Conservation (phyloP, 371 early-diverging fungal genomes). For the Chytridium lagenaria region DNA sequence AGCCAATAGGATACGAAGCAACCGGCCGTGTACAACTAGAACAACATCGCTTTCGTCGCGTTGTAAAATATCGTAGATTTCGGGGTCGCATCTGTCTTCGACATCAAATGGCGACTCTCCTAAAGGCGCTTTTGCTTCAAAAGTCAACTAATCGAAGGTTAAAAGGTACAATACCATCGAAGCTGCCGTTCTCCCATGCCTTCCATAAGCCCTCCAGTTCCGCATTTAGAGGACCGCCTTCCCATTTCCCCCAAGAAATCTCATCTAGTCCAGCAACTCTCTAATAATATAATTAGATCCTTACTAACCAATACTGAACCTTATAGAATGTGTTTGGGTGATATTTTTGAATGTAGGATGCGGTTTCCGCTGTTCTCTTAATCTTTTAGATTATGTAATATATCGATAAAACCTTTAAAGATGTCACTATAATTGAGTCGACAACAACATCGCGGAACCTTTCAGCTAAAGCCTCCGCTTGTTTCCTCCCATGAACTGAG, state of each 20-base stretch:
- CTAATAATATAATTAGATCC: neutral
- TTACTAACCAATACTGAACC: neutral
- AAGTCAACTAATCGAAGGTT: too few relatives aligned
- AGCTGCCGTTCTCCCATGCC: too few relatives aligned
- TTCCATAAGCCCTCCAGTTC: slow-evolving; percentile 30
- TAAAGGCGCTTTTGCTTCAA: too few relatives aligned
- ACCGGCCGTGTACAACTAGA: too few relatives aligned
- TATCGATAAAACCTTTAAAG: too few relatives aligned
- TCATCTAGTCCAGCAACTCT: slow-evolving; percentile 46
- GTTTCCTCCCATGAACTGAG: slow-evolving; percentile 34
- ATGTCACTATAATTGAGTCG: slow-evolving; percentile 39
- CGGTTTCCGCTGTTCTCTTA: slow-evolving; percentile 49
- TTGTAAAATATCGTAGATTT: too few relatives aligned
- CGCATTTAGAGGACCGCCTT: slow-evolving; percentile 34
- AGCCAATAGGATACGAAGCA: too few relatives aligned
- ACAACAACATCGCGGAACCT: slow-evolving; percentile 29
- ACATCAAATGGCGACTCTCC: too few relatives aligned
- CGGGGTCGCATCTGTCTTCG: too few relatives aligned
- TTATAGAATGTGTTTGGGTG: slow-evolving; percentile 33
- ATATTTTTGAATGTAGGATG: slow-evolving; percentile 31
- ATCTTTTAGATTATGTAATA: too few relatives aligned
- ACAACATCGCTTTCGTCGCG: too few relatives aligned
- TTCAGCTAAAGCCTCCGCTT: slow-evolving; percentile 40
- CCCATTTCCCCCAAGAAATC: slow-evolving; percentile 56
- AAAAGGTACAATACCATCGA: too few relatives aligned